Evolutionary conservation across 805 yeast genomes (phyloP).

Genomic region (Pichia cephalocereana): DNA sequence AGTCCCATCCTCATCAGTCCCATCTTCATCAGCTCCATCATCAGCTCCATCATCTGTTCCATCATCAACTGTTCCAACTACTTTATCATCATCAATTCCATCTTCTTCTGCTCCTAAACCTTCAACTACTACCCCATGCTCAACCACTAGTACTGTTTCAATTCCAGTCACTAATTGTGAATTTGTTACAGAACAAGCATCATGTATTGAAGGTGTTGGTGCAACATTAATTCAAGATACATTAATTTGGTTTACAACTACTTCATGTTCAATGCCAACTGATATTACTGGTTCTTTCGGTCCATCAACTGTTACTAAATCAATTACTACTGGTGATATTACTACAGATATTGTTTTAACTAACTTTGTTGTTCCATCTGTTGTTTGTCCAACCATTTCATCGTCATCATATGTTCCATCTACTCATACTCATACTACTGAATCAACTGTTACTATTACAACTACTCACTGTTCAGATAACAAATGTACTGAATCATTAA

Average conservation of each 20-base stretch:
- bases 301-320: not conserved
- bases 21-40: conserved; percentile 5
- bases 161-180: conserved; percentile 1
- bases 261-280: conserved; percentile 3
- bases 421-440: not conserved
- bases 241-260: conserved; percentile 5
- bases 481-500: conserved; percentile 1
- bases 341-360: conserved; percentile 1
- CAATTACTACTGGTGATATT: not conserved
- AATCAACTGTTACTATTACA: not conserved
- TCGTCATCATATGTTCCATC: not conserved
- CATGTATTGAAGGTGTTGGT: conserved; percentile 5
- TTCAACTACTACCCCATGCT: conserved; percentile 1
- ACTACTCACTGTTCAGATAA: not conserved
- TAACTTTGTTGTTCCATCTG: conserved; percentile 3
- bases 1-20: not conserved
- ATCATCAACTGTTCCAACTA: not conserved
- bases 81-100: not conserved
- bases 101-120: conserved; percentile 1
- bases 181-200: not conserved
- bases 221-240: conserved; percentile 6
- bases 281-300: conserved; percentile 8
- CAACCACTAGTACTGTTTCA: not conserved
- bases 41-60: not conserved
- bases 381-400: conserved; percentile 3